A percentile compares a stretch with the other conserved stretches of the same genome.
Evolutionary conservation across 2,329 filamentous ascomycete species (phyloP).

Genomic region (Xylariaceae sp.): DNA sequence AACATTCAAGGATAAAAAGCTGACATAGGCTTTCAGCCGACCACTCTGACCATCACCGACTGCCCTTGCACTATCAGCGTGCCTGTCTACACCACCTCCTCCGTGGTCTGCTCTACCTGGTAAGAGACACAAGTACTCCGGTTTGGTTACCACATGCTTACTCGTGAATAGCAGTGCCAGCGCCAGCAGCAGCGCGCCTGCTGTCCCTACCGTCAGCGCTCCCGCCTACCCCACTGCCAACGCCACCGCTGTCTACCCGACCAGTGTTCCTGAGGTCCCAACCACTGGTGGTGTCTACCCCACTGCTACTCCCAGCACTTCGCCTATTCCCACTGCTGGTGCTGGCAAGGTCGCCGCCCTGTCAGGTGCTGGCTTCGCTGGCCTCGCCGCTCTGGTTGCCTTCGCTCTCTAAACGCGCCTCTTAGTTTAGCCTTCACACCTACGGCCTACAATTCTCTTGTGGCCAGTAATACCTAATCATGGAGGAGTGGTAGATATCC

Average conservation of each 20-base stretch:
- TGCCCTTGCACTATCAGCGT: constrained; percentile 73
- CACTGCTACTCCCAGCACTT: constrained; percentile 34
- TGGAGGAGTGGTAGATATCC: constrained; percentile 42
- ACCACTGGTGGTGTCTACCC: constrained; percentile 22
- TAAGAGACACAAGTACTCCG: constrained; percentile 25
- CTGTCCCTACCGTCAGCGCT: neutral
- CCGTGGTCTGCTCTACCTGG: constrained; percentile 48
- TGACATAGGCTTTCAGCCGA: constrained; percentile 55
- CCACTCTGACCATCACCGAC: constrained; percentile 73
- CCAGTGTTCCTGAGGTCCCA: constrained; percentile 12
- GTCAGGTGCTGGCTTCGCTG: constrained; percentile 65
- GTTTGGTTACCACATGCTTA: constrained; percentile 25
- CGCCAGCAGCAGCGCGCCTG: constrained; percentile 18
- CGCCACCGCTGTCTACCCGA: constrained; percentile 9
- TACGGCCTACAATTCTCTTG: constrained; percentile 48
- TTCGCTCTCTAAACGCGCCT: constrained; percentile 59
- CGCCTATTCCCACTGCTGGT: constrained; percentile 56
- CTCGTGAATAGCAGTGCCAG: constrained; percentile 9
- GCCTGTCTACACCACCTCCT: constrained; percentile 59
- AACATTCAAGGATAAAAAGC: neutral
- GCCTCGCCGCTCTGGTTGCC: constrained; percentile 64
- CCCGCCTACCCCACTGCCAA: neutral
- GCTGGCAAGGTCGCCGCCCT: constrained; percentile 62
- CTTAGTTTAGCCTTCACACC: constrained; percentile 41
- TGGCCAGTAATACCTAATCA: constrained; percentile 30